Evolutionary conservation across 352 stramenopile species (phyloP).

Genomic region (Aphanomyces stellatus): DNA sequence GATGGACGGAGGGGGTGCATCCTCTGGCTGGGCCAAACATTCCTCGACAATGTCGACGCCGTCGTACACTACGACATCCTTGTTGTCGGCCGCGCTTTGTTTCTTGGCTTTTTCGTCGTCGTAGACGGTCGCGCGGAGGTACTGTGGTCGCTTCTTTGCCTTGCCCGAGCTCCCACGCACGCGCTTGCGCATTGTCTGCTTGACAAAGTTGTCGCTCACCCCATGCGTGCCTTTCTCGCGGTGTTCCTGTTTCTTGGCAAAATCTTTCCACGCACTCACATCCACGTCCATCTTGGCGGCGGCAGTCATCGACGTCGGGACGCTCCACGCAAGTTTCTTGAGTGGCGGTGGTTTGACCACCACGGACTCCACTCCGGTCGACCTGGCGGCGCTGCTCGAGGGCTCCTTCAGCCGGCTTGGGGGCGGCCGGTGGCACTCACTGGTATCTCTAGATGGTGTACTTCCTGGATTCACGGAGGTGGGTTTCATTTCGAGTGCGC

Average conservation of each 20-base stretch:
- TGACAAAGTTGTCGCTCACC: slow-evolving; percentile 74
- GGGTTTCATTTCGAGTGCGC: too few species aligned
- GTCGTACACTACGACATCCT: slow-evolving; percentile 31
- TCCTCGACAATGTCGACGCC: slow-evolving; percentile 74
- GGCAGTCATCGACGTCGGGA: not conserved
- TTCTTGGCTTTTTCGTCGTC: slow-evolving; percentile 28
- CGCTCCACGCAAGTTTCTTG: not conserved
- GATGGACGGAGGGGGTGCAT: not conserved
- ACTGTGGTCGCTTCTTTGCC: slow-evolving; percentile 54
- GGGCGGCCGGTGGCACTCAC: too few species aligned
- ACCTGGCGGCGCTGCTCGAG: too few species aligned
- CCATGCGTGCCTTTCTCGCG: slow-evolving; percentile 31
- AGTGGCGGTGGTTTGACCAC: not conserved
- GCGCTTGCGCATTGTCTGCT: slow-evolving; percentile 68
- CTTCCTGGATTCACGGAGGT: too few species aligned
- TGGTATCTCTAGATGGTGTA: too few species aligned
- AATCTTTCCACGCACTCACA: slow-evolving; percentile 36
- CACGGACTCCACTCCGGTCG: too few species aligned
- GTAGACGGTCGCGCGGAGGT: slow-evolving; percentile 44
- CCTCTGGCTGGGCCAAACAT: slow-evolving; percentile 47
- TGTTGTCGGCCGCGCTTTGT: not conserved
- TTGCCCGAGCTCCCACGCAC: slow-evolving; percentile 58
- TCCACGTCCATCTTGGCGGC: not conserved
- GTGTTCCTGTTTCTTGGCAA: slow-evolving; percentile 5
- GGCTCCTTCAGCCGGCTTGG: too few species aligned